A percentile compares a stretch with the other conserved stretches of the same genome.
These are phyloP conservation scores for Spathaspora arborariae DNA, from an alignment of 805 yeast genomes.

Conservation along the genomic window DNA sequence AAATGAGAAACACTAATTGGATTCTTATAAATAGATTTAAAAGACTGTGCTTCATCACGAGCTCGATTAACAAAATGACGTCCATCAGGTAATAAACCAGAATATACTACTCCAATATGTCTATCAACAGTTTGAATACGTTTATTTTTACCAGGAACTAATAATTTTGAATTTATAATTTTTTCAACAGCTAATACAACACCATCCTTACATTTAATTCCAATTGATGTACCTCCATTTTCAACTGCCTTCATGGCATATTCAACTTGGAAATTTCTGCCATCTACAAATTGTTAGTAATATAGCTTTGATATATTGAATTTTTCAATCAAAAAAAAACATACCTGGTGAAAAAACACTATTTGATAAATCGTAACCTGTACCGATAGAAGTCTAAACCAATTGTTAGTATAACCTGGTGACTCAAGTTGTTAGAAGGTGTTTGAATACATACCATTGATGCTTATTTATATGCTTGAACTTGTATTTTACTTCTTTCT, in stretches of 20 bases:
- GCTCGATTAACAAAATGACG: conserved; percentile 89
- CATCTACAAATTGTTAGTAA: conserved; percentile 56
- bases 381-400: conserved; percentile 86
- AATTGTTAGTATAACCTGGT: conserved; percentile 6
- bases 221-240: conserved; percentile 93
- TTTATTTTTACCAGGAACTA: conserved; percentile 85
- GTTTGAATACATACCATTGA: conserved; percentile 6
- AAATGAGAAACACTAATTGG: conserved; percentile 78
- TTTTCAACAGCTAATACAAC: conserved; percentile 98
- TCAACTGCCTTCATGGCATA: conserved; percentile 97
- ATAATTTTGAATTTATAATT: conserved; percentile 76
- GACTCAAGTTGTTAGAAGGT: neutral
- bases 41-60: conserved; percentile 82
- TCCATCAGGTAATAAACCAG: conserved; percentile 96
- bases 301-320: neutral
- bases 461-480: neutral
- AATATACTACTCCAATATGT: conserved; percentile 91
- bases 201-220: conserved; percentile 89
- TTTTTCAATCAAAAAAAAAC: conserved; percentile 15
- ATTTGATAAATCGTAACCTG: conserved; percentile 97
- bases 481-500: neutral
- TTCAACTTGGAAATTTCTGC: conserved; percentile 95
- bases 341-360: conserved; percentile 83
- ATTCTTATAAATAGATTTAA: conserved; percentile 71
- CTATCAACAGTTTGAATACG: conserved; percentile 91